Conservation (phyloP, 2,329 filamentous ascomycete species). For the Magnaporthales sp. region DNA sequence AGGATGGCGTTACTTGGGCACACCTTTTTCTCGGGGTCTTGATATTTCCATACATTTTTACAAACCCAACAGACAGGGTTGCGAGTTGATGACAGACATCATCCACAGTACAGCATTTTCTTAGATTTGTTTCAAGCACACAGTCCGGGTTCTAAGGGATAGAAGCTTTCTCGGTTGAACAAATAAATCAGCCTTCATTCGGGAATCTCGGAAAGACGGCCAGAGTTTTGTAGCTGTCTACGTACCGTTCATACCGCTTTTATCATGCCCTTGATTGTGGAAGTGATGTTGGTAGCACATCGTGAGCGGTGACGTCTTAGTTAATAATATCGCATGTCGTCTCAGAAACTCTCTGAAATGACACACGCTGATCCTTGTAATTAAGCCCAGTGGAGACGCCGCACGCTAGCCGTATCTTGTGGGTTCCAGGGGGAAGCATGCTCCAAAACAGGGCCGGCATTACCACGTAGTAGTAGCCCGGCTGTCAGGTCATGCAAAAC, state of each 20-base stretch:
- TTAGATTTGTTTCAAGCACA: not conserved
- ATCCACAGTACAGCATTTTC: not conserved
- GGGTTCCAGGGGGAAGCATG: not conserved
- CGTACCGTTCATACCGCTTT: not conserved
- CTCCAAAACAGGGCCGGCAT: not conserved
- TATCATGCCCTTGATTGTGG: not conserved
- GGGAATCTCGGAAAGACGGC: too few relatives aligned
- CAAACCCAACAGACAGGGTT: not conserved
- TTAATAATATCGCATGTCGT: too few relatives aligned
- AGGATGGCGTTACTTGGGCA: not conserved
- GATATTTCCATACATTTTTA: not conserved
- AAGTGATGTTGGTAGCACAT: not conserved
- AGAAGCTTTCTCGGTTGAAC: too few relatives aligned
- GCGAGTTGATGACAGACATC: not conserved
- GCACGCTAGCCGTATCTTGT: not conserved
- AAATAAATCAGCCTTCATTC: too few relatives aligned
- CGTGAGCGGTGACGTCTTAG: not conserved
- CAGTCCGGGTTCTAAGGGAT: too few relatives aligned
- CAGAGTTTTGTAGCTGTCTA: too few relatives aligned
- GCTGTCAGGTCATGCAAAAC: not conserved
- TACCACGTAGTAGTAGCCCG: not conserved
- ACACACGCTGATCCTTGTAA: not conserved
- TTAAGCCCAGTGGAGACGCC: not conserved
- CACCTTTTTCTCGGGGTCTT: not conserved
- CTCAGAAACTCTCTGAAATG: not conserved